These are phyloP conservation scores for Oryza officinalis DNA, from an alignment of 176 grass and related monocot species.

Conservation along the genomic window DNA sequence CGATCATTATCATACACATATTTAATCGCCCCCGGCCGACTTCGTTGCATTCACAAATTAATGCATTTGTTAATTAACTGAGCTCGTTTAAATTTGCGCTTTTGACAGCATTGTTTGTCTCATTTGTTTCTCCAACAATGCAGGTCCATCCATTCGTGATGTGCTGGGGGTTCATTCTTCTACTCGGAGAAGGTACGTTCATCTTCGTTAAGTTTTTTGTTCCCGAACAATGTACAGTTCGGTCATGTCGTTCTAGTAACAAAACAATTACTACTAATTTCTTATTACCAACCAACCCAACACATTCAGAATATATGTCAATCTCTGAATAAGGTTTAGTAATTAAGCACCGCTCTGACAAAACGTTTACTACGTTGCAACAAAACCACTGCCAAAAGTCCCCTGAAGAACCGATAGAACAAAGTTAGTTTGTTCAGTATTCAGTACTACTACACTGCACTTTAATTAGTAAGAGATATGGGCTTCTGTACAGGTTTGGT, in stretches of 20 bases:
- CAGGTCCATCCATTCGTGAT: slow-evolving; percentile 94
- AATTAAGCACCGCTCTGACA: not conserved
- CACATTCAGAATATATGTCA: not conserved
- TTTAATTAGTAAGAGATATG: not conserved
- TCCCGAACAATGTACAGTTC: not conserved
- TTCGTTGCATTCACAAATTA: not conserved
- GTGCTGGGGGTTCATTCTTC: slow-evolving; percentile 83
- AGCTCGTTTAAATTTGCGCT: not conserved
- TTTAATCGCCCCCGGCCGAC: too few relatives aligned
- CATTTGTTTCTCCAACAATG: not conserved
- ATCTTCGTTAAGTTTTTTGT: too few relatives aligned
- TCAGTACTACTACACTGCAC: not conserved
- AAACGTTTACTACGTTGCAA: slow-evolving; percentile 15
- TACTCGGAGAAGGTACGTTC: slow-evolving; percentile 85
- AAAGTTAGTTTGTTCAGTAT: not conserved
- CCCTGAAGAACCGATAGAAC: not conserved
- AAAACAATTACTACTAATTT: not conserved
- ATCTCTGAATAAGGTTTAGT: not conserved
- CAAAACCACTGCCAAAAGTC: slow-evolving; percentile 22
- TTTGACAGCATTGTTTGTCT: not conserved
- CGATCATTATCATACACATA: too few relatives aligned
- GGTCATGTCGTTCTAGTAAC: not conserved
- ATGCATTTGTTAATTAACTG: not conserved
- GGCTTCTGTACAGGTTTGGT: slow-evolving; percentile 20
- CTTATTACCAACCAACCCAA: not conserved